Evolutionary conservation across 2,329 filamentous ascomycete species (phyloP), one percentile per base, ranked within the genome.

Genomic region (Huntiella moniliformis): DNA sequence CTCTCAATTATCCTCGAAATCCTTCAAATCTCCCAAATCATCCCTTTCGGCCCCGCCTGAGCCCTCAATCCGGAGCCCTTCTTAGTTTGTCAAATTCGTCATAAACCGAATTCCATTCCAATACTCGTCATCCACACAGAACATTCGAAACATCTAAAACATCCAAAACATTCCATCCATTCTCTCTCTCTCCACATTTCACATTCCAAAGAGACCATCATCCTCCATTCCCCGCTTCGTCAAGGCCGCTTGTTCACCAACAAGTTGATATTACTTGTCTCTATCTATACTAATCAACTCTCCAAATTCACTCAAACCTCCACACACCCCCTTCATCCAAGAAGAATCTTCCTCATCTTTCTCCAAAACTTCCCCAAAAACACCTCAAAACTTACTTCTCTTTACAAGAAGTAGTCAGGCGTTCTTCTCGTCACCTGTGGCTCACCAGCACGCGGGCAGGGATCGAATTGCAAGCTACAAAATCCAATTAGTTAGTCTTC

Each of bases 391-490:
- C 22, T 37, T 16, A 28, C 31, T 15, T 38, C 28, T 47, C 12
- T 43, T 37, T 82, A 98, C 63, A 96, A 81, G 82, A 98, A 98
- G 72, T 98, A 98, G 65, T 98, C 88, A 47, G 88, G 88, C 53
- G 91, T 98, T 58, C 74, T 74, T 71, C 91, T 81, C 60, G 91
- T 96, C 53, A 98, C 91, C 91, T 96, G 96, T 17, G 91, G 91
- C 63, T 98, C 91, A 56, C 91, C 91, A 54, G 91, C 88, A 64
- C 91, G 78, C 48, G 91, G 91, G 72, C 91, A 96, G 46, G 91
- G 91, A 61, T 98, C 91, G 63, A 96, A 98, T 79, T 98, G 91
- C 65, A 98, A 68, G 80, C 91, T 98, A 57, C 15, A 5, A 33
- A 62, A 28, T 7, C 7, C 22, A 28, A 8, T 28, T 28, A 28